Evolutionary conservation across 306 rosid genomes (phyloP).

Genomic region (Lathyrus sativus): DNA sequence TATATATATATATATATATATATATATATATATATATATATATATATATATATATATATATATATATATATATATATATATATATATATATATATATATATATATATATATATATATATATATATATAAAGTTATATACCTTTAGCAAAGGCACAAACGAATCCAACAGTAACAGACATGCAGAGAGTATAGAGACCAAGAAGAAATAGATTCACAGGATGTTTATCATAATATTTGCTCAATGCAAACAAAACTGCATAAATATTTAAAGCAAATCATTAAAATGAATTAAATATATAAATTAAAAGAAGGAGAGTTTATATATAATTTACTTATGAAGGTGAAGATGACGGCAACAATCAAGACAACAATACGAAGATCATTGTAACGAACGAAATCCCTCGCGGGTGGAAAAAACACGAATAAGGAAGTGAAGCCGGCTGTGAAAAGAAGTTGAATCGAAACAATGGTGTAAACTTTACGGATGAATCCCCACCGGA

Average conservation of each 20-base stretch:
- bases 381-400: constrained; percentile 12
- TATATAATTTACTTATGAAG: constrained; percentile 9
- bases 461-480: constrained; percentile 52
- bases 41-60: too few species aligned
- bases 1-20: too few species aligned
- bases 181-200: constrained; percentile 54
- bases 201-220: constrained; percentile 50
- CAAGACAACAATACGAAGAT: constrained; percentile 16
- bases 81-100: too few species aligned
- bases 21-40: too few species aligned
- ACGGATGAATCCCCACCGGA: constrained; percentile 63
- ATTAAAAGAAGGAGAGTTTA: background rate
- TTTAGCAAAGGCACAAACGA: constrained; percentile 42
- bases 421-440: constrained; percentile 35
- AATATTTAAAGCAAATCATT: too few species aligned
- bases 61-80: too few species aligned
- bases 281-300: too few species aligned
- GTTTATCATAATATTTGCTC: constrained; percentile 47
- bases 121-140: background rate
- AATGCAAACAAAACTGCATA: constrained; percentile 46
- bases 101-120: too few species aligned
- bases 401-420: constrained; percentile 32
- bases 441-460: constrained; percentile 46
- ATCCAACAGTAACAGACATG: constrained; percentile 46
- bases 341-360: constrained; percentile 33